Percentiles rank a stretch among this genome's conserved stretches.
phyloP scores from a whole-genome alignment of 495 filamentous ascomycete genomes.

The Stereocaulon alpinum region DNA sequence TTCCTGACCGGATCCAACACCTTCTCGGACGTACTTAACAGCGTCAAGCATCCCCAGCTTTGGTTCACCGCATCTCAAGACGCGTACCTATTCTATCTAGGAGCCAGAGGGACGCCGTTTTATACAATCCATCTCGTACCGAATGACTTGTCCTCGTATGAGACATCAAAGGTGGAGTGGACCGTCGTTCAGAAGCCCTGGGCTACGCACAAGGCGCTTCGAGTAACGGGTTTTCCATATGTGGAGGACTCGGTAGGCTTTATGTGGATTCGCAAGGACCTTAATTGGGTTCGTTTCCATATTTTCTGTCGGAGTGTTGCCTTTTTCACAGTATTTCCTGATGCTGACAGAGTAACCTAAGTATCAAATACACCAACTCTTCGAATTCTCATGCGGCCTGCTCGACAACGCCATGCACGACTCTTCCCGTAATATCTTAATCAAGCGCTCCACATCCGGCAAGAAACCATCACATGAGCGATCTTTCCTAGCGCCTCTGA shows the following conservation, averaged over 20 bases:
- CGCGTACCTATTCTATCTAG: not conserved
- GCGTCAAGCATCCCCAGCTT: not conserved
- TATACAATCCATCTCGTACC: not conserved
- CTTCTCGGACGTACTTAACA: not conserved
- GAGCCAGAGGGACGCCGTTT: not conserved
- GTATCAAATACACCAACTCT: not conserved
- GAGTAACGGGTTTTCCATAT: not conserved
- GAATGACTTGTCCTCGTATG: not conserved
- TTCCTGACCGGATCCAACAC: not conserved
- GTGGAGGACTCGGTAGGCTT: not conserved
- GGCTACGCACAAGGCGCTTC: not conserved
- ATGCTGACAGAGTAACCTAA: not conserved
- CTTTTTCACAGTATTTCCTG: not conserved
- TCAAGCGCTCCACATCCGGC: not conserved
- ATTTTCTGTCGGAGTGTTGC: too few species aligned
- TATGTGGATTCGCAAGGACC: not conserved
- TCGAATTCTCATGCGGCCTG: not conserved
- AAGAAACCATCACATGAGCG: not conserved
- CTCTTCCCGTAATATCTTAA: not conserved
- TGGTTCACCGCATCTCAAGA: constrained; percentile 3
- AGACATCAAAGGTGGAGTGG: not conserved
- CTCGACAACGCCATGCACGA: not conserved
- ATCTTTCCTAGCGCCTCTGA: too few species aligned
- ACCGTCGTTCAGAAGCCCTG: not conserved
- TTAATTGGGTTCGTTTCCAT: not conserved